These are phyloP conservation scores for Dillenia suffruticosa DNA, from an alignment of 164 flowering plant species.

Conservation along the genomic window DNA sequence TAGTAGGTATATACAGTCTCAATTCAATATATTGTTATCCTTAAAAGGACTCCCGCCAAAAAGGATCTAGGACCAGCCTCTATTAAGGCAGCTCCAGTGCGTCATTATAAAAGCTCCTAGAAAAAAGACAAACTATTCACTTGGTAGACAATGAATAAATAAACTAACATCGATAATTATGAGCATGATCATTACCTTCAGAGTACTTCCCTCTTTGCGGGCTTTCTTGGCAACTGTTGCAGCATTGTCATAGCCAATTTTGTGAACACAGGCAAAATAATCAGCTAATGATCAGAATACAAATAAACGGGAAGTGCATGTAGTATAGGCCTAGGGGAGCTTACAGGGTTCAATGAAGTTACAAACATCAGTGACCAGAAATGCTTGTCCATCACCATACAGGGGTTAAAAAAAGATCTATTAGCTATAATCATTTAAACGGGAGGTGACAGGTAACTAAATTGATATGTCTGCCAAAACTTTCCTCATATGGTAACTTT, in stretches of 20 bases:
- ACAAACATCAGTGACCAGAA: slow-evolving; percentile 99
- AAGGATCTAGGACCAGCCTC: too few species aligned
- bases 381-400: slow-evolving; percentile 7
- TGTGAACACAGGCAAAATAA: slow-evolving; percentile 30
- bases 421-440: slow-evolving; percentile 8
- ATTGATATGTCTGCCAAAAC: slow-evolving; percentile 6
- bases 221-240: slow-evolving; percentile 98
- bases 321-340: slow-evolving; percentile 15
- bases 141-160: too few species aligned
- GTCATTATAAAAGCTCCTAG: too few species aligned
- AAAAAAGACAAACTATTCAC: too few species aligned
- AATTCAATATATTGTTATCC: too few species aligned
- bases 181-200: slow-evolving; percentile 49
- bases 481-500: slow-evolving; percentile 88
- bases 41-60: too few species aligned
- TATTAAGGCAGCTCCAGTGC: too few species aligned
- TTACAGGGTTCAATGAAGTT: slow-evolving; percentile 94
- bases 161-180: too few species aligned
- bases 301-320: not conserved
- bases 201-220: slow-evolving; percentile 87
- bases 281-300: not conserved
- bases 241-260: slow-evolving; percentile 98
- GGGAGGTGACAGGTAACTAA: not conserved
- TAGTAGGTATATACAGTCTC: too few species aligned
- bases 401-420: slow-evolving; percentile 9